phyloP scores from a whole-genome alignment of 192 early-diverging fungal species.

The Entomortierella parvispora region DNA sequence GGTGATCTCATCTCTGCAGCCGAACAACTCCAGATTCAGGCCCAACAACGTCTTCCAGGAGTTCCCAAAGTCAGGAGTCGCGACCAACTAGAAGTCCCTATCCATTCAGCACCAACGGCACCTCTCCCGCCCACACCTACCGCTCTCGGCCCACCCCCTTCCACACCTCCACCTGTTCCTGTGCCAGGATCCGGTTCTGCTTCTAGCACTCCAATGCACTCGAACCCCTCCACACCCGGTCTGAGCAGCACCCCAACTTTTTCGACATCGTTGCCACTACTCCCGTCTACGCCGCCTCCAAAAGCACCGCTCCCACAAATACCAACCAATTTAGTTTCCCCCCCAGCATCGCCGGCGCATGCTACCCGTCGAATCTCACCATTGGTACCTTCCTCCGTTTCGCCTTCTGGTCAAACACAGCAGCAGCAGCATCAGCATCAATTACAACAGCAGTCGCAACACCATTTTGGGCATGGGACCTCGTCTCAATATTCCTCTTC shows the following conservation, averaged over 20 bases:
- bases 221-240: conserved; percentile 34
- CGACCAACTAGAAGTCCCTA: conserved; percentile 37
- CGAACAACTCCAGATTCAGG: conserved; percentile 34
- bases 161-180: conserved; percentile 30
- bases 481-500: not conserved
- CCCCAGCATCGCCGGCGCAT: conserved; percentile 41
- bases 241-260: conserved; percentile 19
- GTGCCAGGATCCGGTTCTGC: conserved; percentile 9
- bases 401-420: no score
- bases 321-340: conserved; percentile 25
- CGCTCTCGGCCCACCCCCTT: conserved; percentile 16
- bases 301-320: conserved; percentile 22
- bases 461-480: not conserved
- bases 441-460: conserved; percentile 6
- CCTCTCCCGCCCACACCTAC: conserved; percentile 43
- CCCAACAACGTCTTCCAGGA: conserved; percentile 29
- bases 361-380: conserved; percentile 26
- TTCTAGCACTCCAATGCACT: conserved; percentile 21
- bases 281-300: conserved; percentile 29
- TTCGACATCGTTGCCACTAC: conserved; percentile 14
- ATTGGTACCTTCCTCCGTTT: conserved; percentile 10
- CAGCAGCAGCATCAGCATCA: conserved; percentile 10
- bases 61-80: conserved; percentile 38
- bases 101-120: conserved; percentile 25
- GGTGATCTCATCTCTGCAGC: conserved; percentile 20